Evolutionary conservation across 164 flowering plant species (phyloP), one percentile per base, ranked within the genome.

Genomic region (Akebia trifoliata): DNA sequence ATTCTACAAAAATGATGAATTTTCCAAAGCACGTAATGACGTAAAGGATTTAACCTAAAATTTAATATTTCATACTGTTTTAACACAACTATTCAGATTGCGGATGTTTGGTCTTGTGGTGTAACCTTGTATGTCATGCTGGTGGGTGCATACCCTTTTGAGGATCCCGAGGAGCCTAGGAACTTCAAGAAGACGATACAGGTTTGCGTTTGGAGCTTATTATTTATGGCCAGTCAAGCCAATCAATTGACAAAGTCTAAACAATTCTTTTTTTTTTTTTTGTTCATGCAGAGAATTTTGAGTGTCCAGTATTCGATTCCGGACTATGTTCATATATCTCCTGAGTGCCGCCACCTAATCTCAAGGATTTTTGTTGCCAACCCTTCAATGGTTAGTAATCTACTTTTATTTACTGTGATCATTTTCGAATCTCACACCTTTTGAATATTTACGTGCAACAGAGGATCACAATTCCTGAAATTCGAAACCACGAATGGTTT

Each of bases 91-190:
- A 50, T 67, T 45, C 85, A 90, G 97, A 78, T 81, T 62, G 97
- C 97, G 31, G 97, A 90, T 75, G 97, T 90, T 37, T 90, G 97
- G 97, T 90, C 95, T 0, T 90, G 95, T 72, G 97, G 92, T 0
- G 97, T 90, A 25, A 86, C 92, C 20, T 73, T 90, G 55, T 90
- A 85, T 68, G 97, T 90, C 25, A 90, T 90, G 97, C 72, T 90
- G 61, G 84, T 90, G 48, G 95, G 97, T 29, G 79, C 80, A 21
- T 90, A 90, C 70, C 95, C 97, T 44, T 90, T 90, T 74, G 97
- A 90, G 71, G 97, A 86, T 66, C 88, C 95, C 32, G 81, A 74
- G 47, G 92, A 85, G 30, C 95, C 97, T 40, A 86, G 77, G 67
- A 87, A 90, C 69, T 86, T 83, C 58, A 73, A 85, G 50, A 90